Conservation (phyloP, 257 asterid genomes). For the Salvia splendens region DNA sequence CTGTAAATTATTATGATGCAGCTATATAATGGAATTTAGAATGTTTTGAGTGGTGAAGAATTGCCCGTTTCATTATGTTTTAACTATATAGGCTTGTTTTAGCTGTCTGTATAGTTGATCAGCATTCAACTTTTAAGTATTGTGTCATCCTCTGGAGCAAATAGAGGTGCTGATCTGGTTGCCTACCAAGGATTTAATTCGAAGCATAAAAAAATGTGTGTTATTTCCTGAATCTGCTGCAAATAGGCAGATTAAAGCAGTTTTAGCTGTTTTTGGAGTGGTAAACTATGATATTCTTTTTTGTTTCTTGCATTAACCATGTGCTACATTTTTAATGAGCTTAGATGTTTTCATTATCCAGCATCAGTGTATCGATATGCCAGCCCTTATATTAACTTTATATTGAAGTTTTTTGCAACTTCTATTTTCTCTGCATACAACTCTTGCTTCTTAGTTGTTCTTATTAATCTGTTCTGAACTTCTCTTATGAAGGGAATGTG, state of each 20-base stretch:
- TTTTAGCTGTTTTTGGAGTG: not conserved
- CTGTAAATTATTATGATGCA: not conserved
- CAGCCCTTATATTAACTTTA: not conserved
- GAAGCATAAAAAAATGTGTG: not conserved
- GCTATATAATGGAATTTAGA: not conserved
- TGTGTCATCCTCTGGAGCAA: not conserved
- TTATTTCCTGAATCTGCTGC: conserved; percentile 5
- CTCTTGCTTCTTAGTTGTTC: conserved; percentile 18
- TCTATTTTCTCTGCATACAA: not conserved
- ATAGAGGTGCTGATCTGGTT: not conserved
- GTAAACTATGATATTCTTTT: not conserved
- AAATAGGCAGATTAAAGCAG: not conserved
- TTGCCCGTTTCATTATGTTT: not conserved
- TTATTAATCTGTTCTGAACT: conserved; percentile 18
- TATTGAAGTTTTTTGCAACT: not conserved
- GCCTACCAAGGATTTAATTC: not conserved
- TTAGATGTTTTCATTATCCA: not conserved
- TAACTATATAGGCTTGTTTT: conserved; percentile 14
- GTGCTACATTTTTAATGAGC: not conserved
- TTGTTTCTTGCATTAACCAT: not conserved
- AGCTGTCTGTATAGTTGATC: not conserved
- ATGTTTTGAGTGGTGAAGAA: conserved; percentile 8
- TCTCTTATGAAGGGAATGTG: conserved; percentile 74
- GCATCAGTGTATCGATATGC: not conserved
- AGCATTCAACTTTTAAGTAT: not conserved